These are phyloP conservation scores for Emmonsia crescens DNA, from an alignment of 2,329 filamentous ascomycete species.

Conservation along the genomic window DNA sequence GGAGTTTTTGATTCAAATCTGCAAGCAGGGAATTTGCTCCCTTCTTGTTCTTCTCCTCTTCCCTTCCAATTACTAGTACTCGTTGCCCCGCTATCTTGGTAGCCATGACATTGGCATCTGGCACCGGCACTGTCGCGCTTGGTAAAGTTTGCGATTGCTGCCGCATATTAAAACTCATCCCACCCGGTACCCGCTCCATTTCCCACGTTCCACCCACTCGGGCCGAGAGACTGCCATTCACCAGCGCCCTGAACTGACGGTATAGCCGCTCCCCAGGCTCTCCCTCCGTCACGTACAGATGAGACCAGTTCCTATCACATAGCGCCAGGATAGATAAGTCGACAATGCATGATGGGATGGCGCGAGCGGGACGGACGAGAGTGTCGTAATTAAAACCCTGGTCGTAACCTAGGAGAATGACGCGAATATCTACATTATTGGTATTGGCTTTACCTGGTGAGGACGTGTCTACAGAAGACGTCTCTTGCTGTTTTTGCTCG, in stretches of 20 bases:
- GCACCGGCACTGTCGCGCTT: not conserved
- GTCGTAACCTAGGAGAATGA: slow-evolving; percentile 1
- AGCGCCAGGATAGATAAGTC: slow-evolving; percentile 7
- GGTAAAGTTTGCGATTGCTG: slow-evolving; percentile 2
- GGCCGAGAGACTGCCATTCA: slow-evolving; percentile 4
- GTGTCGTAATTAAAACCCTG: slow-evolving; percentile 1
- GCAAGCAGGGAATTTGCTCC: not conserved
- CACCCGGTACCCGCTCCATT: slow-evolving; percentile 4
- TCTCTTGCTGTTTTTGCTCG: not conserved
- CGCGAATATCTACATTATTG: not conserved
- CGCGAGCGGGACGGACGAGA: not conserved
- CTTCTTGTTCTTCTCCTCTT: not conserved
- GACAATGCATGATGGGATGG: slow-evolving; percentile 4
- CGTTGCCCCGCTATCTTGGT: not conserved
- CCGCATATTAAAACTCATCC: slow-evolving; percentile 7
- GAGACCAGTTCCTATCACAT: slow-evolving; percentile 7
- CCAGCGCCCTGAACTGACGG: slow-evolving; percentile 4
- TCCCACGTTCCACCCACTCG: slow-evolving; percentile 6
- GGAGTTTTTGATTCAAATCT: not conserved
- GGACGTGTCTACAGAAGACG: not conserved
- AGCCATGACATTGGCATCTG: not conserved
- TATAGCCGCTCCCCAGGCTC: slow-evolving; percentile 8
- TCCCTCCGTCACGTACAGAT: slow-evolving; percentile 6
- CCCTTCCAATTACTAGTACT: not conserved
- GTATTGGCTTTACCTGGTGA: not conserved